Conservation (phyloP, 805 yeast genomes). For the Myxozyma monticola region DNA sequence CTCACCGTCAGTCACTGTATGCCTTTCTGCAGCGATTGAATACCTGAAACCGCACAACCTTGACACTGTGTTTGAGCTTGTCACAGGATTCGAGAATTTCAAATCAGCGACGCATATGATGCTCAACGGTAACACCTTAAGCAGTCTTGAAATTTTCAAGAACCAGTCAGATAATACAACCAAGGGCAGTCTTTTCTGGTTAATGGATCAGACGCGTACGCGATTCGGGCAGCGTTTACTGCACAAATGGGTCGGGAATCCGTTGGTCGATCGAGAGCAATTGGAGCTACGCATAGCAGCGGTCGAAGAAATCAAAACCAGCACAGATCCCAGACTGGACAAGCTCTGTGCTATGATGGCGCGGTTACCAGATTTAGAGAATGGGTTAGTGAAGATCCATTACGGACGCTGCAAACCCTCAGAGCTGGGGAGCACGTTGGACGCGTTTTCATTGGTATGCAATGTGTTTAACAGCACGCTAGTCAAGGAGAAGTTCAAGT, state of each 20-base stretch:
- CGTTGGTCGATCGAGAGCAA: conserved; percentile 55
- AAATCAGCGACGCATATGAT: conserved; percentile 50
- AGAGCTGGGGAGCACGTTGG: conserved; percentile 58
- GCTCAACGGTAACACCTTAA: conserved; percentile 64
- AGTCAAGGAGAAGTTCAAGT: conserved; percentile 40
- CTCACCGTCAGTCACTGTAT: conserved; percentile 37
- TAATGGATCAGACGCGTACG: conserved; percentile 78
- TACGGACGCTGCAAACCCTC: conserved; percentile 57
- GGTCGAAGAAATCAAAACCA: conserved; percentile 46
- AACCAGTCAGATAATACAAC: conserved; percentile 58
- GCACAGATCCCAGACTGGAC: conserved; percentile 34
- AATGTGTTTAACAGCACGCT: conserved; percentile 32
- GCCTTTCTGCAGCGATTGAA: conserved; percentile 49
- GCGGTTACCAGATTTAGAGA: conserved; percentile 57
- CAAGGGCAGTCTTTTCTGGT: conserved; percentile 75
- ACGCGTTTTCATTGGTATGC: conserved; percentile 43
- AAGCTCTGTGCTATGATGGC: conserved; percentile 36
- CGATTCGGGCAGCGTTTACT: conserved; percentile 70
- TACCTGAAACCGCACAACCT: conserved; percentile 67
- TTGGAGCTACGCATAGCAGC: conserved; percentile 69
- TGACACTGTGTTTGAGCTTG: conserved; percentile 53
- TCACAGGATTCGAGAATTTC: conserved; percentile 56
- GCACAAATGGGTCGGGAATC: conserved; percentile 71
- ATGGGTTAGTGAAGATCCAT: conserved; percentile 57
- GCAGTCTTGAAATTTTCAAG: conserved; percentile 70